Base-by-base conservation (phyloP, 257 asterid genomes). In the Scutellaria baicalensis region DNA sequence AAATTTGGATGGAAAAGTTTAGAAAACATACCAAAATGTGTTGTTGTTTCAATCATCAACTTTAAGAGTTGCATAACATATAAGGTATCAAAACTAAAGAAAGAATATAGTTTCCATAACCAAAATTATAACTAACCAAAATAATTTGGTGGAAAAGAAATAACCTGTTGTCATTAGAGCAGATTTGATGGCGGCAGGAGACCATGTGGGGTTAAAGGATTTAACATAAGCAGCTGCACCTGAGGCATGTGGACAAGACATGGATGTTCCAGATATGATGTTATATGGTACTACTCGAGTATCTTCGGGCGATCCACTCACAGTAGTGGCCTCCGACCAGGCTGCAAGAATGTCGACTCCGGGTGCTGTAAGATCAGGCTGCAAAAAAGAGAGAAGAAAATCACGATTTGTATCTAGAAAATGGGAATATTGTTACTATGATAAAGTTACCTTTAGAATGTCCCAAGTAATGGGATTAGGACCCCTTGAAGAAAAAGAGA, bases 301-400 rank as follows among this genome's bases (percentile, higher is more conserved):
- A 49, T 86, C 96, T 6, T 63, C 86, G 0, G 68, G 49, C 0
- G 7, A 10, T 63, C 84, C 91, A 0, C 88, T 83, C 9, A 85
- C 74, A 0, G 80, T 73, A 1, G 82, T 73, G 1, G 79, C 84
- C 48, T 66, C 86, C 0, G 96, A 82, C 91, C 96, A 89, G 4
- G 93, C 93, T 14, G 93, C 96, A 23, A 89, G 72, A 33, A 89
- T 89, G 75, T 89, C 85, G 33, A 83, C 89, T 56, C 93, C 91
- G 0, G 88, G 93, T 12, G 93, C 96, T 49, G 79, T 83, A 45
- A 89, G 45, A 76, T 89, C 96, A 21, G 93, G 93, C 96, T 89
- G 52, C 33, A 40, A 39, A 27, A 54, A 67, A n/a, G 0, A 5
- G 5, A 14, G 3, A 33, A 23, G 60, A 9, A 3, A 39, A 21